Evolutionary conservation across 306 rosid species (phyloP).

Genomic region (Cyamopsis tetragonoloba): DNA sequence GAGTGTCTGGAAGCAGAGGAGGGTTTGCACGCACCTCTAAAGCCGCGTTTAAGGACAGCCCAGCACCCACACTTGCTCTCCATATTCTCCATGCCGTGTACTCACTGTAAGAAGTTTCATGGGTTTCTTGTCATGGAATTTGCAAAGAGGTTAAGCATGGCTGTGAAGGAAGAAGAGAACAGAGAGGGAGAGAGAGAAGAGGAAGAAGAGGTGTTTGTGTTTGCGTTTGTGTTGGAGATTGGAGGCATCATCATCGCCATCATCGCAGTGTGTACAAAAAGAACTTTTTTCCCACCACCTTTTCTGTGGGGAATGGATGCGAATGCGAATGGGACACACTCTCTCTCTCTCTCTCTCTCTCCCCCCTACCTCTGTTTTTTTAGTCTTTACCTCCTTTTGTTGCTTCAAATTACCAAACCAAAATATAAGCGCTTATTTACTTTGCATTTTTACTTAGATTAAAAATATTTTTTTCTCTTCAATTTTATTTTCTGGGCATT

Average conservation of each 20-base stretch:
- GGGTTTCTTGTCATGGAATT: slow-evolving; percentile 30
- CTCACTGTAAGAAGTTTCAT: slow-evolving; percentile 30
- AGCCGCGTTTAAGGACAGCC: slow-evolving; percentile 77
- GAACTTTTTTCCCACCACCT: slow-evolving; percentile 86
- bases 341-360: slow-evolving; percentile 21
- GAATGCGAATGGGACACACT: slow-evolving; percentile 33
- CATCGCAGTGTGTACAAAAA: slow-evolving; percentile 93
- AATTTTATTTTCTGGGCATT: too few species aligned
- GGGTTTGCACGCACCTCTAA: slow-evolving; percentile 75
- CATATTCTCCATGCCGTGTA: slow-evolving; percentile 58
- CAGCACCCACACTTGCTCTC: slow-evolving; percentile 89
- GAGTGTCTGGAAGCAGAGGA: slow-evolving; percentile 75
- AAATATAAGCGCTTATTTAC: not conserved
- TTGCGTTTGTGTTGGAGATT: slow-evolving; percentile 50
- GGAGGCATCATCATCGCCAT: slow-evolving; percentile 90
- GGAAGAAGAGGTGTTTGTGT: slow-evolving; percentile 17
- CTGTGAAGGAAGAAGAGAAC: not conserved
- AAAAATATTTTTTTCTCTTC: too few species aligned
- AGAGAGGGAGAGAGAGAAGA: slow-evolving; percentile 8
- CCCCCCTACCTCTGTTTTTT: slow-evolving; percentile 21
- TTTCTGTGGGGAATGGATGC: slow-evolving; percentile 66
- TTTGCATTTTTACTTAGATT: slow-evolving; percentile 24
- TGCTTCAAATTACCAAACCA: slow-evolving; percentile 23
- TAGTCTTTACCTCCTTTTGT: not conserved
- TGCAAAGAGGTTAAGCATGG: slow-evolving; percentile 28